Conservation (phyloP, 2,329 filamentous ascomycete species). For the Xylariaceae sp. region DNA sequence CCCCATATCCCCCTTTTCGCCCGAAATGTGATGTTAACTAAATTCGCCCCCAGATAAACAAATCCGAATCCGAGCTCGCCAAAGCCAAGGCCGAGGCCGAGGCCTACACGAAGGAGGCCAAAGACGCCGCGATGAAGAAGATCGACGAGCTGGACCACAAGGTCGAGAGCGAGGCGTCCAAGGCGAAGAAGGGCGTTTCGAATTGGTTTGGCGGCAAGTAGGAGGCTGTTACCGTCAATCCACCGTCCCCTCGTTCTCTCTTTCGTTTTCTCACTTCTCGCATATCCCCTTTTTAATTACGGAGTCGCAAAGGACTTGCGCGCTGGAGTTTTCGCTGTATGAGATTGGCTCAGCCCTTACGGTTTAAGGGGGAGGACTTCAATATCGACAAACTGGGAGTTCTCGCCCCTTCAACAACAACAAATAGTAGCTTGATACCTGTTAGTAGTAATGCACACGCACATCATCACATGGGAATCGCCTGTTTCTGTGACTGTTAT, state of each 20-base stretch:
- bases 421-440: background rate
- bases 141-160: constrained; percentile 79
- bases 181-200: constrained; percentile 79
- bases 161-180: constrained; percentile 69
- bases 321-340: constrained; percentile 4
- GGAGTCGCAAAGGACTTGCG: background rate
- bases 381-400: too few relatives aligned
- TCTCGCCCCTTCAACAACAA: background rate
- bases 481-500: background rate
- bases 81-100: constrained; percentile 58
- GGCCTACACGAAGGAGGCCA: constrained; percentile 55
- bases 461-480: background rate
- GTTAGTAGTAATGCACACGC: background rate
- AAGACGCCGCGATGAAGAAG: constrained; percentile 62
- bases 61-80: constrained; percentile 57
- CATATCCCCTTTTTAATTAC: background rate
- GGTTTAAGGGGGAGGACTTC: too few relatives aligned
- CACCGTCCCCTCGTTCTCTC: background rate
- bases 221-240: constrained; percentile 4
- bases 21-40: too few relatives aligned
- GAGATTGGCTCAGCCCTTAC: constrained; percentile 1
- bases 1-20: background rate
- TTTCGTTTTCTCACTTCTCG: background rate
- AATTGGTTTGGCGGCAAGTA: constrained; percentile 76
- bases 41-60: constrained; percentile 45